phyloP scores from a whole-genome alignment of 1,284 basidiomycete species.

The Schizopora paradoxa region DNA sequence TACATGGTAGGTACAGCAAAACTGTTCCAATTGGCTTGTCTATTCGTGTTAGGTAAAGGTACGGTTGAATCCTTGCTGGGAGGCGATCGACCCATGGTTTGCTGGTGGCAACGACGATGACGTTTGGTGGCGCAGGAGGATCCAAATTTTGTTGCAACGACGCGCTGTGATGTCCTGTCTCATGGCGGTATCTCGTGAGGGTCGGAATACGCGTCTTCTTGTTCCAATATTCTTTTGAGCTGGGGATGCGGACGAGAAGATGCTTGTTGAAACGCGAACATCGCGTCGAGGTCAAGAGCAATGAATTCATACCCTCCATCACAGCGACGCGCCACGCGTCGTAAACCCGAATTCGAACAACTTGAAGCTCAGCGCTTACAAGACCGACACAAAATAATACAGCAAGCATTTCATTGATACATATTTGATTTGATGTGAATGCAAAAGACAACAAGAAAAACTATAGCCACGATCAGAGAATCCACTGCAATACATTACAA shows the following conservation, averaged over 20 bases:
- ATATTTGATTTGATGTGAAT: no score
- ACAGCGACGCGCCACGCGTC: no score
- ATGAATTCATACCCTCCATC: constrained; percentile 8
- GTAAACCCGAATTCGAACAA: no score
- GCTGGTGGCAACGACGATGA: neutral
- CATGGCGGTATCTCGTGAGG: no score
- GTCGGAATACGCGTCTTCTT: neutral
- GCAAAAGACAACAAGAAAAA: constrained; percentile 4
- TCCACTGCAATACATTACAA: constrained; percentile 1
- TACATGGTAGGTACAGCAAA: constrained; percentile 89
- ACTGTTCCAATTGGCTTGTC: constrained; percentile 96
- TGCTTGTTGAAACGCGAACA: constrained; percentile 9
- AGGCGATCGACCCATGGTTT: constrained; percentile 64
- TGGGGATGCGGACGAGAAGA: neutral
- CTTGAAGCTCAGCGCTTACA: no score
- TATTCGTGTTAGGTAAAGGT: constrained; percentile 80
- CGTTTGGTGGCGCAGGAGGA: constrained; percentile 1
- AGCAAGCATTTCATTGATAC: constrained; percentile 9
- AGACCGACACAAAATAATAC: no score
- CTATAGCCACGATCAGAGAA: constrained; percentile 10
- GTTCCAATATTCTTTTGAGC: no score
- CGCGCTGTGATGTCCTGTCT: neutral
- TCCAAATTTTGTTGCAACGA: neutral
- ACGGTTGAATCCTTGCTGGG: constrained; percentile 62
- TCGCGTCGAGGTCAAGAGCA: constrained; percentile 13